phyloP scores from a whole-genome alignment of 1,139 yeast species.

The Debaryomyces psychrophilus region DNA sequence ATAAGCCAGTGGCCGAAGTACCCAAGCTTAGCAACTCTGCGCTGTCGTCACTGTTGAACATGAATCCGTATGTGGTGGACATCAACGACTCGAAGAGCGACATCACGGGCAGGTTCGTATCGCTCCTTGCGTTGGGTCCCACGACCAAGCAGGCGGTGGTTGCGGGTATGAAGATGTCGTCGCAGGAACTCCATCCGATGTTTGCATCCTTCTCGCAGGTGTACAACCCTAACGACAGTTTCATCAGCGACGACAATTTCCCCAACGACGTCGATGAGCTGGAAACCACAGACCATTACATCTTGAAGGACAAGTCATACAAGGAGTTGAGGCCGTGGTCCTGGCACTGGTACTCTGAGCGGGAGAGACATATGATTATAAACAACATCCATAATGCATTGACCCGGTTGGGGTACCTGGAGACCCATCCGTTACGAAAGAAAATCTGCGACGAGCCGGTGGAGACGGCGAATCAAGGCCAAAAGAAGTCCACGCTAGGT shows the following conservation, averaged over 20 bases:
- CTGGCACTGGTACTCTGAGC: constrained; percentile 37
- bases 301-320: constrained; percentile 47
- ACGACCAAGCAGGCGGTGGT: constrained; percentile 23
- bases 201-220: constrained; percentile 30
- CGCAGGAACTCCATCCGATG: constrained; percentile 12
- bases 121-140: constrained; percentile 46
- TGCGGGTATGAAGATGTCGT: constrained; percentile 16
- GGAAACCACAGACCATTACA: constrained; percentile 17
- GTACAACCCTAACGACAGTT: constrained; percentile 37
- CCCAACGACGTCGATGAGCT: constrained; percentile 21
- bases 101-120: constrained; percentile 31
- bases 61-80: constrained; percentile 23
- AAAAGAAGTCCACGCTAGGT: constrained; percentile 22
- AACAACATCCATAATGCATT: constrained; percentile 43
- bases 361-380: constrained; percentile 37
- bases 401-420: constrained; percentile 47
- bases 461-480: constrained; percentile 10
- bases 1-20: background rate
- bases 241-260: constrained; percentile 37
- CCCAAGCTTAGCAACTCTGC: constrained; percentile 13
- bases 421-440: constrained; percentile 48
- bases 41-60: constrained; percentile 11
- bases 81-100: constrained; percentile 26
- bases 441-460: constrained; percentile 32
- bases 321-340: constrained; percentile 46